Evolutionary conservation across 2,329 filamentous ascomycete species (phyloP), one percentile per base, ranked within the genome.

Genomic region (Trichoderma guizhouense): DNA sequence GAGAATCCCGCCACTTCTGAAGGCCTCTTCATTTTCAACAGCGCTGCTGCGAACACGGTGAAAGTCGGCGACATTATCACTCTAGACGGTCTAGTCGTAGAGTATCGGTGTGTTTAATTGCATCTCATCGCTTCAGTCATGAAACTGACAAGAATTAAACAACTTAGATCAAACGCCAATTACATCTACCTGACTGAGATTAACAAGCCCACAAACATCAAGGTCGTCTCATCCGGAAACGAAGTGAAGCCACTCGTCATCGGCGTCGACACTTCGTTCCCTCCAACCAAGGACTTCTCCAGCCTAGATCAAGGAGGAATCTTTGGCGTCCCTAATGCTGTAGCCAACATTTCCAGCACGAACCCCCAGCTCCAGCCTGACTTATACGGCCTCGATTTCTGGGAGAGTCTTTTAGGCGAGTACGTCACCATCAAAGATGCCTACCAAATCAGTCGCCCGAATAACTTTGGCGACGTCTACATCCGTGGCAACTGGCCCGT

Each of bases 321-420:
- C 47, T 92, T 92, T 73, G 86, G 82, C 1, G 81, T 91, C 5
- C 91, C 91, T 12, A 92, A 91, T 77, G 91, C 88, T 73, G 82
- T 83, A 51, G 86, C 83, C 73, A 84, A 85, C 74, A 77, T 93
- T 51, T 91, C 89, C 2, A 82, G 79, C 7, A 82, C 78, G 39
- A 93, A 93, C 78, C 90, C 90, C 0, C 81, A 82, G 15, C 84
- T 93, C 51, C 79, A 91, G 73, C 91, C 91, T 2, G 81, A 82
- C 26, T 81, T 83, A 55, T 93, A 90, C 76, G 91, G 91, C 3
- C 82, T 93, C 34, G 91, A 93, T 79, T 93, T 93, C 77, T 93
- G 91, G 91, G 89, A 93, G 84, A 90, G 87, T 73, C 80, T 93
- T 72, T 84, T 83, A 69, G 91, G 91, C 32, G 90, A 93, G 79